A percentile compares a stretch with the other conserved stretches of the same genome.
Conservation (phyloP, 495 filamentous ascomycete genomes). For the Tuber magnatum region DNA sequence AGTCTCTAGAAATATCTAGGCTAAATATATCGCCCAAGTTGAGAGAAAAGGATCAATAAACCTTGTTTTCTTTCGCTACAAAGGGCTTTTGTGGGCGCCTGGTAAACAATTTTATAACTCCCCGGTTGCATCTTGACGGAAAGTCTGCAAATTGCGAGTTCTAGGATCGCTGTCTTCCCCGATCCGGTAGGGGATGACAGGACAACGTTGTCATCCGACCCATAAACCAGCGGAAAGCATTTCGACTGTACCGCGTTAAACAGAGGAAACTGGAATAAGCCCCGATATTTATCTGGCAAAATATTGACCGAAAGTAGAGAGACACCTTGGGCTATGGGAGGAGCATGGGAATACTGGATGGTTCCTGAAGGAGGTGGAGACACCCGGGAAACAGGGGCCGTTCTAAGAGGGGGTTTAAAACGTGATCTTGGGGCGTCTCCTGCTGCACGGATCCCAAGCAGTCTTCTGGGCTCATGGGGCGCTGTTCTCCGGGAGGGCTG, state of each 20-base stretch:
- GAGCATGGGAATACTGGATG: conserved; percentile 40
- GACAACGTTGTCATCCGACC: conserved; percentile 73
- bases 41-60: conserved; percentile 2
- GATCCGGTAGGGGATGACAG: conserved; percentile 87
- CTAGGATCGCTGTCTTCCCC: conserved; percentile 85
- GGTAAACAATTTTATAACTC: conserved; percentile 87
- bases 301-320: conserved; percentile 62
- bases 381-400: neutral
- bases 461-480: neutral
- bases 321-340: conserved; percentile 59
- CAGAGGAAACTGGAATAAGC: conserved; percentile 69
- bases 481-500: neutral
- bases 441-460: neutral
- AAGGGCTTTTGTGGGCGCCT: conserved; percentile 88
- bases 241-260: conserved; percentile 93
- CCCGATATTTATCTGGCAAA: conserved; percentile 69
- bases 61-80: conserved; percentile 63
- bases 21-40: neutral
- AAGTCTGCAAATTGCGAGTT: conserved; percentile 82
- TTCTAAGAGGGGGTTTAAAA: neutral
- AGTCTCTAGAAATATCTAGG: conserved; percentile 17
- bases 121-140: conserved; percentile 55
- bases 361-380: conserved; percentile 4
- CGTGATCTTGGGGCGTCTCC: neutral
- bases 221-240: conserved; percentile 67